Percentiles rank a stretch among this genome's conserved stretches.
Conservation (phyloP, 163 green algal species). For the Trebouxiophyceae sp. region DNA sequence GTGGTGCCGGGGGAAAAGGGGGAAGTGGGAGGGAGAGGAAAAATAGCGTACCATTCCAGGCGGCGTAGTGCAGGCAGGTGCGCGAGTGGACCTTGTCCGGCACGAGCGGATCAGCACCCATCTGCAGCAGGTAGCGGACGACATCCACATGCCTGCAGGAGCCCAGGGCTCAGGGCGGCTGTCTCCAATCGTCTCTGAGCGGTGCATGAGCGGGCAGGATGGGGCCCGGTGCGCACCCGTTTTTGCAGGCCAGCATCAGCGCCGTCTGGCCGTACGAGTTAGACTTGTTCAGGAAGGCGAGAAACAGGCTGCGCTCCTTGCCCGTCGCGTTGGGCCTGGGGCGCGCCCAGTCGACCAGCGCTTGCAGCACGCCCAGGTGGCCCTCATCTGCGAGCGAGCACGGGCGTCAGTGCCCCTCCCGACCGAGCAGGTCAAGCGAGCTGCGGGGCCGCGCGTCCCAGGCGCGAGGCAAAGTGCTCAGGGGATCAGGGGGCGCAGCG, state of each 20-base stretch:
- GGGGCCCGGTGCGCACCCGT: conserved; percentile 1
- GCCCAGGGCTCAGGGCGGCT: no score
- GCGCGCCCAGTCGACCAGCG: neutral
- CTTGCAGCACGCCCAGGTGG: neutral
- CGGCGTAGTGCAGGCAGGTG: conserved; percentile 22
- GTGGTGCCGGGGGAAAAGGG: neutral
- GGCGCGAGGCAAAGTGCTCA: no score
- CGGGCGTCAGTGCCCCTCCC: no score
- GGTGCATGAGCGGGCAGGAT: no score
- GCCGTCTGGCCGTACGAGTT: conserved; percentile 26
- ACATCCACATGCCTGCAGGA: conserved; percentile 6
- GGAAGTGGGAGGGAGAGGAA: neutral
- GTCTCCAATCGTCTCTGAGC: no score
- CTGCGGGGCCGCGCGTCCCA: no score
- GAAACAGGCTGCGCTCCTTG: neutral
- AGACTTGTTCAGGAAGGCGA: conserved; percentile 8
- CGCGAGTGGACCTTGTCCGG: conserved; percentile 15
- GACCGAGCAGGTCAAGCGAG: no score
- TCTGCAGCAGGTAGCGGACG: conserved; percentile 13
- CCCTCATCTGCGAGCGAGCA: neutral
- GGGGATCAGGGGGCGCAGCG: no score
- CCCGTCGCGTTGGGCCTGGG: neutral
- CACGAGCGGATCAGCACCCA: conserved; percentile 11
- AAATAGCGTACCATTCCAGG: conserved; percentile 11
- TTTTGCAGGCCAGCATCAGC: conserved; percentile 27